Percentiles rank a stretch among this genome's conserved stretches.
Conservation (phyloP, 2,329 filamentous ascomycete genomes). For the Phaeosphaeriaceae sp. region DNA sequence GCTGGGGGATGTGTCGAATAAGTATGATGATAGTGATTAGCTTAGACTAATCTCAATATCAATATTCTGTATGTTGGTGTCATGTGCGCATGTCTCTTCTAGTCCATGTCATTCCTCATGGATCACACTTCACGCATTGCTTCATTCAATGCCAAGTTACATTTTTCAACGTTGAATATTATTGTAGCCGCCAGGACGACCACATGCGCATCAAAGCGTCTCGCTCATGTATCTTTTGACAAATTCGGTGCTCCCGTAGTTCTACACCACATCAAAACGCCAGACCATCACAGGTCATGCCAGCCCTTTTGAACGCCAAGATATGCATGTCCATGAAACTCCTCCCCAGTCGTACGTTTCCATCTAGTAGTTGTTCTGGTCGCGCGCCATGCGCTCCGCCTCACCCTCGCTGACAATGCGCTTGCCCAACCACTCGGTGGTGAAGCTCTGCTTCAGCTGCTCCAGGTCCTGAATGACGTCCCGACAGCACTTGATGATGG, state of each 20-base stretch:
- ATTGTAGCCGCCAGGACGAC: not conserved
- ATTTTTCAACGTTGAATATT: not conserved
- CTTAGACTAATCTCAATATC: not conserved
- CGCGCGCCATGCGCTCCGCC: conserved; percentile 38
- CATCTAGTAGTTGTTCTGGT: conserved; percentile 36
- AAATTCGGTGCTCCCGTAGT: not conserved
- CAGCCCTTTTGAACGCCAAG: conserved; percentile 3
- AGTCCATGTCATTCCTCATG: too few species aligned
- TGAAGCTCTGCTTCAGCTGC: conserved; percentile 84
- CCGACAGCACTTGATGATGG: conserved; percentile 79
- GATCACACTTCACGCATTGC: not conserved
- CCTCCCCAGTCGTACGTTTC: not conserved
- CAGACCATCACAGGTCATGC: not conserved
- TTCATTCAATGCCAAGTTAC: not conserved
- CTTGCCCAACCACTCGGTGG: conserved; percentile 69
- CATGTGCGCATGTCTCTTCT: too few species aligned
- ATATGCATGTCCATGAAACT: conserved; percentile 5
- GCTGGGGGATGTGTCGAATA: conserved; percentile 70
- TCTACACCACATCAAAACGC: conserved; percentile 2
- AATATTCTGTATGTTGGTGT: too few species aligned
- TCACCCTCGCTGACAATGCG: conserved; percentile 45
- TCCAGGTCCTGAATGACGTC: conserved; percentile 83
- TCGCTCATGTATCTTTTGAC: not conserved
- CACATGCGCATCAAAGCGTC: not conserved
- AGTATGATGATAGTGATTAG: conserved; percentile 66